These are phyloP conservation scores for Acanthamoeba sp. DNA, from an alignment of 208 protist genomes.

Conservation along the genomic window DNA sequence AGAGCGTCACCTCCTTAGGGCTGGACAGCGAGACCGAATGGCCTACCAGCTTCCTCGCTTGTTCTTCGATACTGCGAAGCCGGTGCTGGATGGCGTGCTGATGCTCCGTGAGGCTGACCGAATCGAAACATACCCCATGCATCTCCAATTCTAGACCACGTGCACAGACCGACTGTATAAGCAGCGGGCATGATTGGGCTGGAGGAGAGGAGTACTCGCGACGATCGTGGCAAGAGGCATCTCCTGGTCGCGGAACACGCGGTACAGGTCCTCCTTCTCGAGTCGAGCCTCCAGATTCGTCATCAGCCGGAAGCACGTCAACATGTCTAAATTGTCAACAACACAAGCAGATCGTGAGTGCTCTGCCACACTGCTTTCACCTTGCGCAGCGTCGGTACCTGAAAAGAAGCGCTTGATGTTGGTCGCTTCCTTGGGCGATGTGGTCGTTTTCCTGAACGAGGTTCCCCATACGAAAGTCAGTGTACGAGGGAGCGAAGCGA, in stretches of 20 bases:
- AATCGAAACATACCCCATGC: slow-evolving; percentile 28
- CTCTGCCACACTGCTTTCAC: too few species aligned
- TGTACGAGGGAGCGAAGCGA: background rate
- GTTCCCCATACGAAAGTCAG: background rate
- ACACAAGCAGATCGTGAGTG: too few species aligned
- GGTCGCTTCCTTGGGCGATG: slow-evolving; percentile 17
- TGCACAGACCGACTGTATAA: too few species aligned
- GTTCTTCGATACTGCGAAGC: background rate
- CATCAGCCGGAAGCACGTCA: slow-evolving; percentile 60
- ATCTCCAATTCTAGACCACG: slow-evolving; percentile 34
- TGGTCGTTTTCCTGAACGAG: background rate
- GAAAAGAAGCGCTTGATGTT: slow-evolving; percentile 56
- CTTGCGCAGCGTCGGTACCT: too few species aligned
- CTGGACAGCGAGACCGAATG: slow-evolving; percentile 49
- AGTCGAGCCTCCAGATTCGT: slow-evolving; percentile 41
- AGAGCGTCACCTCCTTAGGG: slow-evolving; percentile 51
- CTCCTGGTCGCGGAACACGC: slow-evolving; percentile 39
- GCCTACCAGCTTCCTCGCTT: background rate
- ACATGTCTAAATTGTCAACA: slow-evolving; percentile 20
- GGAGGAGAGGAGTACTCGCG: background rate
- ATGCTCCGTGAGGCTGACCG: background rate
- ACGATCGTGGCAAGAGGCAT: slow-evolving; percentile 41
- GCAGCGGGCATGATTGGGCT: background rate
- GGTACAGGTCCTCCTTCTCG: slow-evolving; percentile 51
- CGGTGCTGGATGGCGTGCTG: slow-evolving; percentile 31